A percentile compares a stretch with the other conserved stretches of the same genome.
Evolutionary conservation across 371 early-diverging fungal genomes (phyloP).

Genomic region (Rhizomucor miehei): DNA sequence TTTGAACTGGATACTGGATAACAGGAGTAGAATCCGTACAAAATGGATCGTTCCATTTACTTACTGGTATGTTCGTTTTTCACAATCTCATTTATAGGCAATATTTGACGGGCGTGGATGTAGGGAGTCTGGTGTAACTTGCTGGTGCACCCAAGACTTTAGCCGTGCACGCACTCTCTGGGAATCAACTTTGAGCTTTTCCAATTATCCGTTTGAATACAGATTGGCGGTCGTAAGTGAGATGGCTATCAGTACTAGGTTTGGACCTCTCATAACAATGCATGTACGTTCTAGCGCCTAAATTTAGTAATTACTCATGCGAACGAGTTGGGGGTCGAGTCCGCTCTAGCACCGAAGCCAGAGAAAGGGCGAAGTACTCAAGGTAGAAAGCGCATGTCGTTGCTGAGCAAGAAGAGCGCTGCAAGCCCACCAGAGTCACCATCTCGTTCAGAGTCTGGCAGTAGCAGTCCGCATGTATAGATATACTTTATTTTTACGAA

Average conservation of each 20-base stretch:
- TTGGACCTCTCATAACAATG: not conserved
- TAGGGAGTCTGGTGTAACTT: slow-evolving; percentile 58
- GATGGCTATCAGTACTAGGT: not conserved
- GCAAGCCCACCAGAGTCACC: slow-evolving; percentile 9
- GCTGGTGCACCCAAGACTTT: slow-evolving; percentile 46
- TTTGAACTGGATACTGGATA: slow-evolving; percentile 60
- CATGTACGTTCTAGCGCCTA: slow-evolving; percentile 24
- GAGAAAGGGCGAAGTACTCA: slow-evolving; percentile 37
- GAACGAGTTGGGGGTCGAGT: slow-evolving; percentile 39
- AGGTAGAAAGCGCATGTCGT: slow-evolving; percentile 42
- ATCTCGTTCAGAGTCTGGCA: too few species aligned
- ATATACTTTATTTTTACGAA: too few species aligned
- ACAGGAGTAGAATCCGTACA: slow-evolving; percentile 47
- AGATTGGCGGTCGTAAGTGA: slow-evolving; percentile 41
- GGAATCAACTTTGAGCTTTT: slow-evolving; percentile 47
- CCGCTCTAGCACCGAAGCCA: slow-evolving; percentile 21
- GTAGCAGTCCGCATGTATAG: too few species aligned
- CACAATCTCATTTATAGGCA: not conserved
- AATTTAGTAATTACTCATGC: slow-evolving; percentile 49
- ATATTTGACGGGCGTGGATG: not conserved
- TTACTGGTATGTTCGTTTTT: slow-evolving; percentile 38
- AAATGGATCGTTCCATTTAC: slow-evolving; percentile 63
- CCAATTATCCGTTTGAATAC: slow-evolving; percentile 59
- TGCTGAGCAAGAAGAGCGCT: slow-evolving; percentile 13
- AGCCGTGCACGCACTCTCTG: slow-evolving; percentile 48